Evolutionary conservation across 108 stramenopile species (phyloP), one percentile per base, ranked within the genome.

Genomic region (Cyclotella kingstonii): DNA sequence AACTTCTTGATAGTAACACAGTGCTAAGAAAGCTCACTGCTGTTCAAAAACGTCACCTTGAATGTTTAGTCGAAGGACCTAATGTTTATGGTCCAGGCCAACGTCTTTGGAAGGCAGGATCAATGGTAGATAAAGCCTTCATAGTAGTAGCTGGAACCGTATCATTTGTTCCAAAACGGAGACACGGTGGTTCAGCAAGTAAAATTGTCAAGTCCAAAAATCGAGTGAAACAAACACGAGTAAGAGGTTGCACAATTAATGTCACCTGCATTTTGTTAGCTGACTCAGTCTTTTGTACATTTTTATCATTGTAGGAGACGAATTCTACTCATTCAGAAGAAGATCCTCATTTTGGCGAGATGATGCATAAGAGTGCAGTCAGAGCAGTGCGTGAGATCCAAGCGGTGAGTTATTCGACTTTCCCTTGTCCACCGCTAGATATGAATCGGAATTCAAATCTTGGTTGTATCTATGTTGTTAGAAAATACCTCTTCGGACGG

Each of bases 11-110:
- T 42, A 55, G 68, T 45, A 94, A 94, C 53, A 86, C 89, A n/a
- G 84, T 76, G 14, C 54, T 94, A 29, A 75, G 90, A 23, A 89
- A 89, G 48, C 76, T 94, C 1, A 82, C 73, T 27, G 87, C 93
- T 29, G 84, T 91, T 34, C 89, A 94, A 55, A 90, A 94, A 66
- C 72, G 89, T 39, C 89, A 94, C 48, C 61, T 91, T 8, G 89
- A 91, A 60, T 83, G 89, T 70, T 58, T 94, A 3, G 87, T 88
- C 4, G 84, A 87, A 33, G 88, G 86, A 7, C 89, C 87, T 4
- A 75, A 72, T 12, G 68, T 64, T 28, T 94, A 84, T 60, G 62
- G 63, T 25, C 87, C 85, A 14, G 93, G 93, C 1, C 85, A 91
- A 28, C 66, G 84, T 6, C 65, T 94, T 3, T 94, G 93, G 93